Conservation (phyloP, 2,329 filamentous ascomycete species). For the Botrytis squamosa region DNA sequence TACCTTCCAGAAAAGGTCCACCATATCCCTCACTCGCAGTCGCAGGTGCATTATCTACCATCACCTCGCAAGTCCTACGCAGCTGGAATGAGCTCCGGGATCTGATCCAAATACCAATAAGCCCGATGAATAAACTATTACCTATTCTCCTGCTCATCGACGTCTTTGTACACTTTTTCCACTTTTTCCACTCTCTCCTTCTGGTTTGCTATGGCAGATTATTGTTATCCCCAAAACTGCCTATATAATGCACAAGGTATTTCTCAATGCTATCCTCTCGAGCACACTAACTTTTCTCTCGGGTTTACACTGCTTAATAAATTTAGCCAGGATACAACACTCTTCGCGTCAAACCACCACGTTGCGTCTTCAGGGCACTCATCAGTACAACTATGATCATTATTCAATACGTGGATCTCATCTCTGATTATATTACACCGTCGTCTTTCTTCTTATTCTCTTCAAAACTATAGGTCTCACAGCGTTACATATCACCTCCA, state of each 20-base stretch:
- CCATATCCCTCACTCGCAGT: neutral
- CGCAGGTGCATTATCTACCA: neutral
- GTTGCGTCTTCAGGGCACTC: accelerated
- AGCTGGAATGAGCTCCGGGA: neutral
- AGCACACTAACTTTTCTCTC: no score
- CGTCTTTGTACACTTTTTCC: neutral
- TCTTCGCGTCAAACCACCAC: neutral
- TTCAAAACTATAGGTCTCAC: no score
- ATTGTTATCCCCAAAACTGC: neutral
- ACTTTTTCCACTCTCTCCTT: neutral
- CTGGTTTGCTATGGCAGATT: neutral
- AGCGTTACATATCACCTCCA: no score
- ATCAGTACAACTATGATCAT: neutral
- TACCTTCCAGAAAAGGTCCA: neutral
- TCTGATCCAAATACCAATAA: accelerated
- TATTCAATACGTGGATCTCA: neutral
- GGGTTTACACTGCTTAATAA: accelerated
- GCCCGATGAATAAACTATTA: neutral
- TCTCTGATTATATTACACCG: neutral
- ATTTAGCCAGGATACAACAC: neutral
- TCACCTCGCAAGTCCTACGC: neutral
- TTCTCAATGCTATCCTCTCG: no score
- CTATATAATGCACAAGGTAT: accelerated
- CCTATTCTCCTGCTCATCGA: neutral
- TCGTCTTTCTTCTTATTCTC: neutral